Evolutionary conservation across 176 grass and related monocot species (phyloP).

Genomic region (Carex scoparia): DNA sequence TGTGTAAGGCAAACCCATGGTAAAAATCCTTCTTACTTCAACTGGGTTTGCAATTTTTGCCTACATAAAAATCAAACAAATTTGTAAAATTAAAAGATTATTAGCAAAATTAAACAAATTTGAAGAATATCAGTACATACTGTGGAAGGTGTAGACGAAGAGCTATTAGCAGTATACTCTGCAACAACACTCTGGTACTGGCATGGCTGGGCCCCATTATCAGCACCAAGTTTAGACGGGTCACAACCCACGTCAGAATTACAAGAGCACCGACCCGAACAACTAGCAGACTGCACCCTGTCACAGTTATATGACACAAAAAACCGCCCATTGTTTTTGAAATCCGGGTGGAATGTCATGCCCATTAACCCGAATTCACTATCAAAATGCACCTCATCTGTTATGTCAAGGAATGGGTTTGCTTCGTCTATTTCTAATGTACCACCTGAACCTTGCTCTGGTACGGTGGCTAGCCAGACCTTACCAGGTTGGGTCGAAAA

Average conservation of each 20-base stretch:
- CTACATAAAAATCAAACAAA: slow-evolving; percentile 29
- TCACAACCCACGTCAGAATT: slow-evolving; percentile 85
- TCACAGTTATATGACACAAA: slow-evolving; percentile 95
- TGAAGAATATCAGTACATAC: slow-evolving; percentile 34
- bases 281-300: slow-evolving; percentile 33
- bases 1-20: slow-evolving; percentile 66
- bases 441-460: slow-evolving; percentile 65
- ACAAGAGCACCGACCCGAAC: slow-evolving; percentile 71
- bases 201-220: slow-evolving; percentile 78
- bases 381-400: slow-evolving; percentile 71
- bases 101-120: neutral
- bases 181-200: slow-evolving; percentile 71
- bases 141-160: slow-evolving; percentile 57
- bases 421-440: slow-evolving; percentile 48
- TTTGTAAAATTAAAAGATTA: neutral
- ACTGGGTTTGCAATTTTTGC: slow-evolving; percentile 54
- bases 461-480: slow-evolving; percentile 71
- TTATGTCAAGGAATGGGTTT: slow-evolving; percentile 81
- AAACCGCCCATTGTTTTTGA: slow-evolving; percentile 65
- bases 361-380: slow-evolving; percentile 82
- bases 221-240: slow-evolving; percentile 57
- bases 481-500: slow-evolving; percentile 76
- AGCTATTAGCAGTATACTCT: slow-evolving; percentile 71
- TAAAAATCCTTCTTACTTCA: slow-evolving; percentile 83
- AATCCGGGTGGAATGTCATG: slow-evolving; percentile 81